These are phyloP conservation scores for Fragaria ananassa DNA, from an alignment of 306 rosid genomes.

Conservation along the genomic window DNA sequence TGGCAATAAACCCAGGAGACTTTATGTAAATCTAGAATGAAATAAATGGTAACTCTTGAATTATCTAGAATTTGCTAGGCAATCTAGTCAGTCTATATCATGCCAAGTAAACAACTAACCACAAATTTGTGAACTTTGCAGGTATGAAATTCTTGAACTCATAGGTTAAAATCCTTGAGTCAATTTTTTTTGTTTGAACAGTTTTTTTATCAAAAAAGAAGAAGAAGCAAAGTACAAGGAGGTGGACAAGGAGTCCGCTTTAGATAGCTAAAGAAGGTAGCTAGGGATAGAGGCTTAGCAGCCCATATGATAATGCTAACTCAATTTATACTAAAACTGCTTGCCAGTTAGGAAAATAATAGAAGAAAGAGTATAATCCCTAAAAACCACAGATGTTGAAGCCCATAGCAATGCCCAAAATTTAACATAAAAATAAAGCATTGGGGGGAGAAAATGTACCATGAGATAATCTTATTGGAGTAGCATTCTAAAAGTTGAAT, in stretches of 20 bases:
- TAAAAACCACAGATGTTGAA: too few relatives aligned
- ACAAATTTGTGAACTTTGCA: neutral
- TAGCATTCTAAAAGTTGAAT: slow-evolving; percentile 75
- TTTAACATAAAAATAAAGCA: neutral
- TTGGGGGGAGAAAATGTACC: slow-evolving; percentile 43
- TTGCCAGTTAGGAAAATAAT: too few relatives aligned
- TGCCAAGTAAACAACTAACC: neutral
- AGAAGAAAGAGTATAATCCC: too few relatives aligned
- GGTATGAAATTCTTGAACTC: neutral
- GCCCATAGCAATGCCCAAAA: too few relatives aligned
- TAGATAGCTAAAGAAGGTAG: too few relatives aligned
- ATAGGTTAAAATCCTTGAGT: neutral
- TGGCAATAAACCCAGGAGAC: neutral
- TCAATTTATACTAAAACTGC: too few relatives aligned
- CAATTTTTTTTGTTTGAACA: too few relatives aligned
- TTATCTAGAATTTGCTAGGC: neutral
- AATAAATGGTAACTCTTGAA: neutral
- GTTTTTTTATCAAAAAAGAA: too few relatives aligned
- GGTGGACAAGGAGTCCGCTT: too few relatives aligned
- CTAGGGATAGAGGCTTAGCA: too few relatives aligned
- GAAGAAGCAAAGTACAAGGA: too few relatives aligned
- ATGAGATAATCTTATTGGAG: slow-evolving; percentile 69
- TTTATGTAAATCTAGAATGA: neutral
- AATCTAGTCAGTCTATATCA: neutral
- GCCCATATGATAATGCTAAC: too few relatives aligned